Evolutionary conservation across 2,329 filamentous ascomycete genomes (phyloP), one percentile per base, ranked within the genome.

Genomic region (Ramularia collo-cygni): DNA sequence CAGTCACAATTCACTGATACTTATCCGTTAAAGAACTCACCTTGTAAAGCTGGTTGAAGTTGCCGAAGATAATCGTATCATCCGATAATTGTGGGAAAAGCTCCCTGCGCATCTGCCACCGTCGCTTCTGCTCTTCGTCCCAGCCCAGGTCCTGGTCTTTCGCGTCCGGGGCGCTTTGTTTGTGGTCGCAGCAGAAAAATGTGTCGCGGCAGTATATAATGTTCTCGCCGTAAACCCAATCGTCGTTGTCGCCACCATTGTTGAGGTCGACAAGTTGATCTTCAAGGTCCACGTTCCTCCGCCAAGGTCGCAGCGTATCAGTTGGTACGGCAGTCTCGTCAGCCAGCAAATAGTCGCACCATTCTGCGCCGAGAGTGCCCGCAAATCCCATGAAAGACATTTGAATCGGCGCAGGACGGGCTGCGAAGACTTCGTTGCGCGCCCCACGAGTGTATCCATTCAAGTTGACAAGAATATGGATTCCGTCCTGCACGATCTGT

Each of bases 311-410:
- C 18, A 96, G 69, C 1, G 90, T 95, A 17, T 80, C 77, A 0
- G 74, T 75, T 1, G 92, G 92, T 38, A 98, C 82, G 0, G 92
- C 88, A 1, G 83, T 90, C 36, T 83, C 73, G 57, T 98, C 92
- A 3, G 92, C 89, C 17, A 96, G 75, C 12, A 98, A 80, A 57
- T 98, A 98, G 61, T 98, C 92, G 54, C 92, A 98, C 92, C 92
- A 98, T 60, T 98, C 92, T 2, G 92, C 92, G 4, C 92, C 92
- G 1, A 98, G 69, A 0, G 90, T 95, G 8, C 92, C 92, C 0
- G 92, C 92, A 60, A 98, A 98, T 0, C 92, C 92, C 92, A 98
- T 98, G 57, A 98, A 98, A 0, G 92, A 95, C 92, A 98, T 98
- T 52, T 98, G 92, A 30, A 98, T 87, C 0, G 92, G 92, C 2